Percentiles rank a stretch among this genome's conserved stretches.
Conservation (phyloP, 768 basidiomycete genomes). For the Kwoniella sp. region DNA sequence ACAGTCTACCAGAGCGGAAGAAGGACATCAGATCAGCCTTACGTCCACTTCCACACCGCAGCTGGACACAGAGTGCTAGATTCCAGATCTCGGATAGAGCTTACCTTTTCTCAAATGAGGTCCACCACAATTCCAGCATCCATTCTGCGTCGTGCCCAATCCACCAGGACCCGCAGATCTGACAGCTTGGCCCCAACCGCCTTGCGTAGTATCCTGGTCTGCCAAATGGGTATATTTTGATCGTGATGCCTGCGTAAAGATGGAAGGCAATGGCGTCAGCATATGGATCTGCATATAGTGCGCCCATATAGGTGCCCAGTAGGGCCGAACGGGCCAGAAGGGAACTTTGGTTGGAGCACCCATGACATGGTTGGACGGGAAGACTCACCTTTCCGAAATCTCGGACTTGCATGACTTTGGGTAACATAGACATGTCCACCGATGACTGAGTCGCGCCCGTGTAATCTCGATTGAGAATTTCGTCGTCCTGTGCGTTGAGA, state of each 20-base stretch:
- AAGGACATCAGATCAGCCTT: neutral
- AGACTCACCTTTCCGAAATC: constrained; percentile 65
- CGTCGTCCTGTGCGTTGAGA: constrained; percentile 67
- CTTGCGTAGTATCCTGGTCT: constrained; percentile 84
- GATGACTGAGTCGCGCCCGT: constrained; percentile 88
- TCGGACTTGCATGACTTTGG: constrained; percentile 94
- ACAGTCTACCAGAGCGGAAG: constrained; percentile 31
- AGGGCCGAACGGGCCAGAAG: too few species aligned
- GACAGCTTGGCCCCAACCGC: constrained; percentile 49
- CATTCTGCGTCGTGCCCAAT: constrained; percentile 56
- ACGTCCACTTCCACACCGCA: too few species aligned
- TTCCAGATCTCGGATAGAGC: too few species aligned
- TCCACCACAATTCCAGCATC: constrained; percentile 88
- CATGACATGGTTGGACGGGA: neutral
- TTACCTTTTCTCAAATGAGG: constrained; percentile 88
- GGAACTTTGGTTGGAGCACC: neutral
- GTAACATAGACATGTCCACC: constrained; percentile 81
- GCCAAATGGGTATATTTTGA: constrained; percentile 96
- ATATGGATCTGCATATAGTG: constrained; percentile 2
- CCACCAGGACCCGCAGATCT: constrained; percentile 33
- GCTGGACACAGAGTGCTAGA: too few species aligned
- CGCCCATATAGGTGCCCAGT: too few species aligned
- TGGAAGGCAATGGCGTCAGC: too few species aligned
- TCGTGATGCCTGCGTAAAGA: constrained; percentile 56
- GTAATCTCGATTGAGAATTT: constrained; percentile 79